Base-by-base conservation (phyloP, 805 yeast species). In the Hanseniaspora occidentalis region DNA sequence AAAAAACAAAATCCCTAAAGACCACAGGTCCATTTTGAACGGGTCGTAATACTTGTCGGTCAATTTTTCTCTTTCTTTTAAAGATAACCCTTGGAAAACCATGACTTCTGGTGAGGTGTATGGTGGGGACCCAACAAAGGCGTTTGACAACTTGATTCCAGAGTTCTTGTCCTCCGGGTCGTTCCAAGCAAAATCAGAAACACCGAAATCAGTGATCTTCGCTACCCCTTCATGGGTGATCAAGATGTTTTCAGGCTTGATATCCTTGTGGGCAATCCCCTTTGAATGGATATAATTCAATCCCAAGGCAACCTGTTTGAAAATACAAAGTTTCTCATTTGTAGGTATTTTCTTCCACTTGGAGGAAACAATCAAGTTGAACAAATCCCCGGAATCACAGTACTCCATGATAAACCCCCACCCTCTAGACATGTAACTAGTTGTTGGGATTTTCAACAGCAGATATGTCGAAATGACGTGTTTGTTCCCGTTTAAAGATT, bases 101-200 rank as follows among this genome's bases (percentile, higher is more conserved):
- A 75, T 70, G 13, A 80, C 83, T 57, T 82, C 92, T 1, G 94
- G 92, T 4, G 89, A 76, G 10, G 79, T 73, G 56, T 79, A 82
- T 1, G 92, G 92, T 3, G 92, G 84, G 1, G 88, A 79, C 2
- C 94, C 92, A 34, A 80, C 79, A 54, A 71, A 70, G 2, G 74
- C 62, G 33, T 69, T 62, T 29, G 62, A 59, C 23, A 48, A 3
- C 36, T 55, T 61, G 7, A 61, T 37, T 5, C 48, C 69, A 19
- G 74, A 65, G 0, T 56, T 48, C 17, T 70, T 60, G 56, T 80
- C 73, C 1, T 71, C 69, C 1, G 71, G 72, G 17, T 56, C 64
- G 39, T 60, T 69, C 54, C 76, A 79, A 14, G 78, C 82, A 53
- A 71, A 72, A 39, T 72, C 79, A 17, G 21, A 36, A 16, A 81